Percentiles rank a stretch among this genome's conserved stretches.
These are phyloP conservation scores for Hevea brasiliensis DNA, from an alignment of 345 rosid genomes.

Conservation along the genomic window DNA sequence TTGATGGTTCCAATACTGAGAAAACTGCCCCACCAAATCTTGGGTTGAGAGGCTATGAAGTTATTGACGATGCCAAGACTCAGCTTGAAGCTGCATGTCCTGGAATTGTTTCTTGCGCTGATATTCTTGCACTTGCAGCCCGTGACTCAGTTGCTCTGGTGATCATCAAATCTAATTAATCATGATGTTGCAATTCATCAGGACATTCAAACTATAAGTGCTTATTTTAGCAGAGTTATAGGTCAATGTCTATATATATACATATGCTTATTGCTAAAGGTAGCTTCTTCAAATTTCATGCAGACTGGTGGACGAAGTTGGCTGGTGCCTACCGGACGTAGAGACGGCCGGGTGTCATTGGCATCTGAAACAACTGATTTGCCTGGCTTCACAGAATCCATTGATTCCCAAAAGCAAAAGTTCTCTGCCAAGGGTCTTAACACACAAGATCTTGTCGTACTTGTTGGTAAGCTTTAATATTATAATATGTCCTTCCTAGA, in stretches of 20 bases:
- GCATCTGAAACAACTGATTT: constrained; percentile 27
- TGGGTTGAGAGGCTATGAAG: constrained; percentile 48
- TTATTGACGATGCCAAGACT: constrained; percentile 50
- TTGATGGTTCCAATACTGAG: constrained; percentile 44
- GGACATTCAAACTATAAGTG: too few species aligned
- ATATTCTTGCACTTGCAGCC: constrained; percentile 57
- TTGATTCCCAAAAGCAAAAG: constrained; percentile 28
- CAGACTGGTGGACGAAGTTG: constrained; percentile 75
- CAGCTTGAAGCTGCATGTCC: constrained; percentile 53
- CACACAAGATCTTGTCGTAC: constrained; percentile 41
- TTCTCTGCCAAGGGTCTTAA: constrained; percentile 27
- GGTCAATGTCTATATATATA: too few species aligned
- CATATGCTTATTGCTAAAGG: too few species aligned
- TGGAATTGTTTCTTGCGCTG: constrained; percentile 54
- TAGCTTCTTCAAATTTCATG: neutral
- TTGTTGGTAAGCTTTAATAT: constrained; percentile 29
- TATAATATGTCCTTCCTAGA: too few species aligned
- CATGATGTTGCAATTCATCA: too few species aligned
- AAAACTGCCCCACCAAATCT: constrained; percentile 47
- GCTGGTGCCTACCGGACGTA: constrained; percentile 50
- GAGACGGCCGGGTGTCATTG: constrained; percentile 39
- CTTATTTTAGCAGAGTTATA: too few species aligned
- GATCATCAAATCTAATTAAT: neutral
- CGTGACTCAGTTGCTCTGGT: constrained; percentile 54
- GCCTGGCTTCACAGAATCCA: constrained; percentile 29